A percentile compares a stretch with the other conserved stretches of the same genome.
phyloP scores from a whole-genome alignment of 371 early-diverging fungal species.

The Rhizomucor pusillus region DNA sequence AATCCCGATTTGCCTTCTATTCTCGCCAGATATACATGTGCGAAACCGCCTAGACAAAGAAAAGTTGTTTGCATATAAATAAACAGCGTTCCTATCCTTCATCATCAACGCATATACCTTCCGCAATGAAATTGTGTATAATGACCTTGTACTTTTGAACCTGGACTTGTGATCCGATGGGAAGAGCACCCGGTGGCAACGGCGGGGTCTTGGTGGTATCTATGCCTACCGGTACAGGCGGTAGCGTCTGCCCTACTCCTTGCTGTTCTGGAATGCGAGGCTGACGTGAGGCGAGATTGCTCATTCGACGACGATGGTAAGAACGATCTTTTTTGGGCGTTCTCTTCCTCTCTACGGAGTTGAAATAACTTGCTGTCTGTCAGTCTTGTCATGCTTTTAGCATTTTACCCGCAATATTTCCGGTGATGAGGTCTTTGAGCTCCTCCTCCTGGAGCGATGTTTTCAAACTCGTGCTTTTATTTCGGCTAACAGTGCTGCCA shows the following conservation, averaged over 20 bases:
- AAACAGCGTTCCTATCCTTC: background rate
- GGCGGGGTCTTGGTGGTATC: conserved; percentile 32
- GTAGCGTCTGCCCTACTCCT: conserved; percentile 43
- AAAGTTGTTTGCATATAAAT: background rate
- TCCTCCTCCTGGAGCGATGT: too few species aligned
- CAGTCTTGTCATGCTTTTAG: too few species aligned
- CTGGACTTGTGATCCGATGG: conserved; percentile 52
- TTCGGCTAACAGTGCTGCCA: too few species aligned
- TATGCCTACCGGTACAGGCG: conserved; percentile 46
- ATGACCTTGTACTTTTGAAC: conserved; percentile 53
- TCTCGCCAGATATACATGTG: conserved; percentile 83
- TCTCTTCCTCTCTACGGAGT: too few species aligned
- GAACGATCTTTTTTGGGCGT: too few species aligned
- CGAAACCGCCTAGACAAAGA: conserved; percentile 68
- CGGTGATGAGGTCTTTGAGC: too few species aligned
- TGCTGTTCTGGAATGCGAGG: conserved; percentile 50
- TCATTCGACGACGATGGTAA: too few species aligned
- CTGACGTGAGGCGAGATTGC: too few species aligned
- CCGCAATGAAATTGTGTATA: conserved; percentile 52
- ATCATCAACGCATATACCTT: conserved; percentile 29
- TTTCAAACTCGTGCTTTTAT: too few species aligned
- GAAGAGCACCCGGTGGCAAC: conserved; percentile 44
- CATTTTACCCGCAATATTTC: too few species aligned
- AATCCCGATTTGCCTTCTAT: conserved; percentile 49
- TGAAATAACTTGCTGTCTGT: too few species aligned